Base-by-base conservation (phyloP, 2,329 filamentous ascomycete species). In the Botrytis porri region DNA sequence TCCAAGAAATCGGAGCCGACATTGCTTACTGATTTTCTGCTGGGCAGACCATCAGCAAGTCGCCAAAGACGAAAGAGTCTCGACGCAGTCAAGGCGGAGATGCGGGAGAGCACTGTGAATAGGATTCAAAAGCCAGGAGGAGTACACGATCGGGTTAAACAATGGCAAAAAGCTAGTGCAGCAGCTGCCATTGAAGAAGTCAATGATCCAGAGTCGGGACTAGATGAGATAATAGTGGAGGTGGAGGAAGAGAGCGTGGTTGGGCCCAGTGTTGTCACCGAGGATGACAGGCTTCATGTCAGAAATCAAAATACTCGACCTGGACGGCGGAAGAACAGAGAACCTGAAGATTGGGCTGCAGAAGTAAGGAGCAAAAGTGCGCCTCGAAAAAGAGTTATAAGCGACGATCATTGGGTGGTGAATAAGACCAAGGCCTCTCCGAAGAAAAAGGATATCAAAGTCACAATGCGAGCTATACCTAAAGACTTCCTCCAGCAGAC, bases 371-470 rank as follows among this genome's bases (percentile, higher is more conserved):
- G 75, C 67, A 79, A 78, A 69, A 79, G 76, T 72, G 76, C 75
- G 3, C 95, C 95, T 25, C 94, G 93, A 83, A 98, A 97, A 86
- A 89, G 95, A 75, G 93, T 98, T 71, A 89, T 98, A 75, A 98
- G 95, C 81, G 95, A 98, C 83, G 92, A 93, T 71, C 93, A 97
- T 83, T 98, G 95, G 93, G 89, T 89, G 83, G 77, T 74, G 39
- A 78, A 78, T 75, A 86, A 85, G 74, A 87, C 85, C 74, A 86
- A 84, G 73, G 86, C 81, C 73, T 82, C 86, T 14, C 81, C 85
- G 0, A 84, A 82, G 74, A 84, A 82, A 74, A 71, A 35, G 39
- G 70, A 72, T 32, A 60, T 69, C 39, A 72, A 69, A 43, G 62
- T 67, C 29, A 67, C 70, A 18, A 57, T 63, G 41, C 70, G 62